Evolutionary conservation across 2,329 filamentous ascomycete species (phyloP).

Genomic region (Westerdykella aurantiaca): DNA sequence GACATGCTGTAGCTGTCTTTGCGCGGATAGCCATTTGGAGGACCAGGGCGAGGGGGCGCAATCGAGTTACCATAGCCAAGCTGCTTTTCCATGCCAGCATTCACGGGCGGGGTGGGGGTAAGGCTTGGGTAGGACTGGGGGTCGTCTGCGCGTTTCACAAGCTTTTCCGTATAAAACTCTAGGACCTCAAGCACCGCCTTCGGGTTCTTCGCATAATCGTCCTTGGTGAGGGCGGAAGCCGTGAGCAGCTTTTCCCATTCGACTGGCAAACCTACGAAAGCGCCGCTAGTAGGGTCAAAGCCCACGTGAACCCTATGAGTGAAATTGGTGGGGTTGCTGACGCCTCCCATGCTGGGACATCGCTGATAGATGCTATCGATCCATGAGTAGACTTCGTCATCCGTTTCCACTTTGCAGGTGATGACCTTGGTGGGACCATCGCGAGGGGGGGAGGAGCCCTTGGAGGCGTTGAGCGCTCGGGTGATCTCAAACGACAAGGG

Average conservation of each 20-base stretch:
- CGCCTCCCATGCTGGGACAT: slow-evolving; percentile 94
- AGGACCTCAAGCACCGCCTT: slow-evolving; percentile 65
- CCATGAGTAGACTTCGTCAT: slow-evolving; percentile 98
- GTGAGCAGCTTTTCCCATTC: slow-evolving; percentile 98
- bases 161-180: slow-evolving; percentile 75
- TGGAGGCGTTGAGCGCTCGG: slow-evolving; percentile 55
- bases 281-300: slow-evolving; percentile 90
- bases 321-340: slow-evolving; percentile 98
- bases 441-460: slow-evolving; percentile 62
- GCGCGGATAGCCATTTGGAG: slow-evolving; percentile 39
- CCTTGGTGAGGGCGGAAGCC: slow-evolving; percentile 94
- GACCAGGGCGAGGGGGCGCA: slow-evolving; percentile 45
- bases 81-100: slow-evolving; percentile 42
- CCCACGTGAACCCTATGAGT: slow-evolving; percentile 95
- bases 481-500: slow-evolving; percentile 94
- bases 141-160: slow-evolving; percentile 69
- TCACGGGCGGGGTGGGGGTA: slow-evolving; percentile 60
- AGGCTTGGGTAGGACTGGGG: slow-evolving; percentile 62
- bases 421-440: slow-evolving; percentile 78
- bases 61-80: slow-evolving; percentile 45
- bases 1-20: slow-evolving; percentile 43
- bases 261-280: slow-evolving; percentile 87
- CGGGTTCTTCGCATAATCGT: slow-evolving; percentile 96
- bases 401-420: slow-evolving; percentile 88
- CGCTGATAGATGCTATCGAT: slow-evolving; percentile 97